Conservation (phyloP, 768 basidiomycete genomes). For the Sarcodon aspratus region DNA sequence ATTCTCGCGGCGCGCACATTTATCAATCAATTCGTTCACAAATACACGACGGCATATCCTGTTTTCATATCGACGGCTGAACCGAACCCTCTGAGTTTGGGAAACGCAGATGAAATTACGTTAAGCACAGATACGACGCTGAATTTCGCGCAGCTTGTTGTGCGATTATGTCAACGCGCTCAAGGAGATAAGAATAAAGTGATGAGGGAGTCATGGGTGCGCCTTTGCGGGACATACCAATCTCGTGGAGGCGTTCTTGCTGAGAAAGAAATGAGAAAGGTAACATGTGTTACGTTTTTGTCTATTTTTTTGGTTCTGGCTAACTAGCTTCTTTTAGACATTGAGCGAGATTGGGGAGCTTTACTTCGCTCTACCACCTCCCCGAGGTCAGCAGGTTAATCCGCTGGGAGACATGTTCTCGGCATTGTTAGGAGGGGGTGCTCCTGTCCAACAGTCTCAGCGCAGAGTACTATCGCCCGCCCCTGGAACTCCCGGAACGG, state of each 20-base stretch:
- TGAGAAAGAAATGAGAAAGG: conserved; percentile 50
- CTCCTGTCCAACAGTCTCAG: conserved; percentile 20
- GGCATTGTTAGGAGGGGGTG: conserved; percentile 71
- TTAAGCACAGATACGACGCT: conserved; percentile 66
- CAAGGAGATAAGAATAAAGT: conserved; percentile 70
- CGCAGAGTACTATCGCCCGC: conserved; percentile 38
- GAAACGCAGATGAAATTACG: conserved; percentile 44
- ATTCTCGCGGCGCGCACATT: conserved; percentile 93
- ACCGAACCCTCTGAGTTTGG: conserved; percentile 15
- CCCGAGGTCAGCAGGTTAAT: conserved; percentile 58
- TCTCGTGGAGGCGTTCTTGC: conserved; percentile 54
- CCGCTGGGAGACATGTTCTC: conserved; percentile 86
- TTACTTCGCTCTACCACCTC: conserved; percentile 83
- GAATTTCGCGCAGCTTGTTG: conserved; percentile 87
- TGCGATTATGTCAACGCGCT: conserved; percentile 80
- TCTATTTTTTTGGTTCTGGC: background rate
- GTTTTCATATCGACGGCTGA: conserved; percentile 32
- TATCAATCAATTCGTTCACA: conserved; percentile 66
- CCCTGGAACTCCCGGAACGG: conserved; percentile 13
- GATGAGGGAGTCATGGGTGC: conserved; percentile 75
- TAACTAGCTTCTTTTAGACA: conserved; percentile 28
- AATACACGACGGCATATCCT: conserved; percentile 39
- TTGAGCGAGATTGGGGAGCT: conserved; percentile 56
- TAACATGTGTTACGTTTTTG: conserved; percentile 19
- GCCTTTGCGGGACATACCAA: conserved; percentile 77